phyloP scores from a whole-genome alignment of 345 rosid species.

The Xanthoceras sorbifolium region DNA sequence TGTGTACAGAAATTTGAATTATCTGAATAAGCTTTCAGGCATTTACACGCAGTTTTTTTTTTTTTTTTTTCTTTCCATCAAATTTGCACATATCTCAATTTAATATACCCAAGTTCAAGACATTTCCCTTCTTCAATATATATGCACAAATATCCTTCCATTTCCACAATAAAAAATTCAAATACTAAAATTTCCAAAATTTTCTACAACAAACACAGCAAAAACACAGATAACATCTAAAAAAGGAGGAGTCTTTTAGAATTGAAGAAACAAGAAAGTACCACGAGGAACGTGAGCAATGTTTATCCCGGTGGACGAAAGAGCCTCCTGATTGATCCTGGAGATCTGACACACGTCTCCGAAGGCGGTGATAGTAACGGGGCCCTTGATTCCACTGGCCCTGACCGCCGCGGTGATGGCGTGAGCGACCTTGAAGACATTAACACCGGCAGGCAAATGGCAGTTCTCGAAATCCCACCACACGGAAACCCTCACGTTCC shows the following conservation, averaged over 20 bases:
- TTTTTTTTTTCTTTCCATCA: constrained; percentile 4
- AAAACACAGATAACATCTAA: background rate
- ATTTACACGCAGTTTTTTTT: too few relatives aligned
- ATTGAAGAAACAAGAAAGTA: constrained; percentile 19
- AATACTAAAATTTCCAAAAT: background rate
- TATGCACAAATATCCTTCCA: background rate
- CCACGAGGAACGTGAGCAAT: constrained; percentile 76
- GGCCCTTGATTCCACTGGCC: constrained; percentile 76
- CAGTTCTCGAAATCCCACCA: constrained; percentile 99
- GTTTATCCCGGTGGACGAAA: constrained; percentile 68
- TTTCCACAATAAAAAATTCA: background rate
- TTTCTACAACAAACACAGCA: background rate
- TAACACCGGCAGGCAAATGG: constrained; percentile 53
- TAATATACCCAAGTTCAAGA: background rate
- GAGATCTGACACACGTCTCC: constrained; percentile 76
- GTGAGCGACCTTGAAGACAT: constrained; percentile 57
- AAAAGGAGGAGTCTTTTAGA: background rate
- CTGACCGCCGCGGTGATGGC: constrained; percentile 64
- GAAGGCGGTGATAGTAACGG: constrained; percentile 73
- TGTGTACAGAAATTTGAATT: background rate
- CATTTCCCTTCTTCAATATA: too few relatives aligned
- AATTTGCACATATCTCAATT: background rate
- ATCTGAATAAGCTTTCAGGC: background rate
- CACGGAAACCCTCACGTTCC: constrained; percentile 64
- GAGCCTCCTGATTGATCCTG: constrained; percentile 71